Conservation (phyloP, 208 protist species). For the Tritrichomonas foetus region DNA sequence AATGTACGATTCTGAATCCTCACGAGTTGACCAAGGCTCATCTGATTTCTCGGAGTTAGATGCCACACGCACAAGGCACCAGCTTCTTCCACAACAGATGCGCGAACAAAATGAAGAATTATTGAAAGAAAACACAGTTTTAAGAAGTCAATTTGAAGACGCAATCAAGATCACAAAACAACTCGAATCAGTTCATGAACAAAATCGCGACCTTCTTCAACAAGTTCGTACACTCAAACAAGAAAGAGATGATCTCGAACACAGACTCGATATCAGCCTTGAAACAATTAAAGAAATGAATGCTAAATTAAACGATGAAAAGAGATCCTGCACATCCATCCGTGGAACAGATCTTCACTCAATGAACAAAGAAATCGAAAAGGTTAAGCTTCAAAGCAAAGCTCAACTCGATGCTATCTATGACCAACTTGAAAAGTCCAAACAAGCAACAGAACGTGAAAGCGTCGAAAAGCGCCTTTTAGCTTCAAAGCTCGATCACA, state of each 20-base stretch:
- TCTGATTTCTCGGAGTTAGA: too few relatives aligned
- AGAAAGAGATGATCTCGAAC: not conserved
- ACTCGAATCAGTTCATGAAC: not conserved
- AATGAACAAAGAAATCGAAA: constrained; percentile 30
- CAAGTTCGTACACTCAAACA: not conserved
- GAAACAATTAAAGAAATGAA: not conserved
- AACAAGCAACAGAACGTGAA: not conserved
- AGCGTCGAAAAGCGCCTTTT: not conserved
- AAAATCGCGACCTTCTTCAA: not conserved
- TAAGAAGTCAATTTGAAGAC: not conserved
- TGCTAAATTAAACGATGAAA: not conserved
- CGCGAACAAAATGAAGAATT: not conserved
- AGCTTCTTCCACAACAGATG: not conserved
- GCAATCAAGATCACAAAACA: not conserved
- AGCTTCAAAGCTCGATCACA: not conserved
- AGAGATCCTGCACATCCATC: not conserved
- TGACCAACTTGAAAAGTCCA: not conserved
- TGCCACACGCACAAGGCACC: too few relatives aligned
- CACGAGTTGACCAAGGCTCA: too few relatives aligned
- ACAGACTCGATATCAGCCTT: not conserved
- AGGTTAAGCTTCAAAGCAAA: not conserved
- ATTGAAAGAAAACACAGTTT: not conserved
- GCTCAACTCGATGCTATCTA: not conserved
- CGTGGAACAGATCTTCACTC: not conserved
- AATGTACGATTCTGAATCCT: too few relatives aligned